A percentile compares a stretch with the other conserved stretches of the same genome.
Evolutionary conservation across 2,329 filamentous ascomycete species (phyloP).

Genomic region (Pestalotiopsis sp.): DNA sequence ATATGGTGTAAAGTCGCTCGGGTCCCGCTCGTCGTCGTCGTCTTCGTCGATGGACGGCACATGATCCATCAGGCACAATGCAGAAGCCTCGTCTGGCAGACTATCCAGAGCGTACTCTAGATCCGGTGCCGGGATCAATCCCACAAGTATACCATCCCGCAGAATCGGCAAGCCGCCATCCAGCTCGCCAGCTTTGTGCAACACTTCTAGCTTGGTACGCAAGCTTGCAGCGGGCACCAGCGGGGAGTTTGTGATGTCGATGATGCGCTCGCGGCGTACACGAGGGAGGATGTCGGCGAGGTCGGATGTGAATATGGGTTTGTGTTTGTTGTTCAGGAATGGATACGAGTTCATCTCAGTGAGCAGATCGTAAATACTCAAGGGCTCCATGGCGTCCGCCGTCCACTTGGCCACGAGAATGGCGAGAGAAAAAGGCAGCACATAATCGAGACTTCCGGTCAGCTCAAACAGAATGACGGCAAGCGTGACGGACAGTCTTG

Average conservation of each 20-base stretch:
- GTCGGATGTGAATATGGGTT: slow-evolving; percentile 86
- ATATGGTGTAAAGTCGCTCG: slow-evolving; percentile 85
- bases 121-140: slow-evolving; percentile 90
- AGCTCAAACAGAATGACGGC: slow-evolving; percentile 96
- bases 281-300: slow-evolving; percentile 84
- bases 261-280: slow-evolving; percentile 74
- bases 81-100: slow-evolving; percentile 72
- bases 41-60: slow-evolving; percentile 66
- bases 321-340: slow-evolving; percentile 94
- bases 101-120: slow-evolving; percentile 91
- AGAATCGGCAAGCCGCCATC: slow-evolving; percentile 91
- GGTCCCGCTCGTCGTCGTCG: slow-evolving; percentile 55
- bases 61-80: slow-evolving; percentile 80
- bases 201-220: slow-evolving; percentile 76
- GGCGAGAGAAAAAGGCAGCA: slow-evolving; percentile 89
- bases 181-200: slow-evolving; percentile 85
- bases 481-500: slow-evolving; percentile 87
- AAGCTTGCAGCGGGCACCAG: slow-evolving; percentile 77
- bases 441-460: slow-evolving; percentile 92
- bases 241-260: slow-evolving; percentile 85
- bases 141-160: slow-evolving; percentile 77
- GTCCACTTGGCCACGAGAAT: slow-evolving; percentile 98
- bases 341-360: slow-evolving; percentile 98
- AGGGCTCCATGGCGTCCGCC: slow-evolving; percentile 89
- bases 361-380: slow-evolving; percentile 92